These are phyloP conservation scores for Euphorbia pulcherrima DNA, from an alignment of 345 rosid species.

Conservation along the genomic window DNA sequence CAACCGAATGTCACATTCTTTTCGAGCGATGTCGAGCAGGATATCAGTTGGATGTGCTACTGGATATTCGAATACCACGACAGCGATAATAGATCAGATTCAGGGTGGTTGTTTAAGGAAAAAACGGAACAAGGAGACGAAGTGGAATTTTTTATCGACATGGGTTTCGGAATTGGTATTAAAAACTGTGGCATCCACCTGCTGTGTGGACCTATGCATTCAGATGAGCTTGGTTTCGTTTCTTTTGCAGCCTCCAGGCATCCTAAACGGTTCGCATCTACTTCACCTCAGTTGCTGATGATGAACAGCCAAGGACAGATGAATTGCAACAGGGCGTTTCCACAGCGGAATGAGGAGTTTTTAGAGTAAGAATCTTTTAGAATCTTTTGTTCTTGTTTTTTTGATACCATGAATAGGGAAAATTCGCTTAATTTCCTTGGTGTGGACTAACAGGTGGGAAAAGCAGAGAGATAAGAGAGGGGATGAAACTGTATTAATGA, in stretches of 20 bases:
- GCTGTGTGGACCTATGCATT: not conserved
- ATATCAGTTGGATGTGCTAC: conserved; percentile 16
- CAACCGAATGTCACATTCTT: conserved; percentile 2
- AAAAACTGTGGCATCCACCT: conserved; percentile 11
- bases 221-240: not conserved
- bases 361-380: not conserved
- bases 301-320: not conserved
- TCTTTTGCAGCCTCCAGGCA: conserved; percentile 1
- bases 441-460: not conserved
- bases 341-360: not conserved
- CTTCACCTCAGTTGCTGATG: not conserved
- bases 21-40: not conserved
- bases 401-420: too few relatives aligned
- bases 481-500: not conserved
- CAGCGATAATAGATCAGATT: not conserved
- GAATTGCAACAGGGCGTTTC: not conserved
- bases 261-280: not conserved
- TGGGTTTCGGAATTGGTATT: not conserved
- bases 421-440: not conserved
- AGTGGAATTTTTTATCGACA: not conserved
- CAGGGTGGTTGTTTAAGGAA: not conserved
- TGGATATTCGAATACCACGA: conserved; percentile 18
- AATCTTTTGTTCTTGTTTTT: too few relatives aligned
- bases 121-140: conserved; percentile 14
- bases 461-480: not conserved